Conservation (phyloP, 2,329 filamentous ascomycete species). For the Pezizomycotina sp. region DNA sequence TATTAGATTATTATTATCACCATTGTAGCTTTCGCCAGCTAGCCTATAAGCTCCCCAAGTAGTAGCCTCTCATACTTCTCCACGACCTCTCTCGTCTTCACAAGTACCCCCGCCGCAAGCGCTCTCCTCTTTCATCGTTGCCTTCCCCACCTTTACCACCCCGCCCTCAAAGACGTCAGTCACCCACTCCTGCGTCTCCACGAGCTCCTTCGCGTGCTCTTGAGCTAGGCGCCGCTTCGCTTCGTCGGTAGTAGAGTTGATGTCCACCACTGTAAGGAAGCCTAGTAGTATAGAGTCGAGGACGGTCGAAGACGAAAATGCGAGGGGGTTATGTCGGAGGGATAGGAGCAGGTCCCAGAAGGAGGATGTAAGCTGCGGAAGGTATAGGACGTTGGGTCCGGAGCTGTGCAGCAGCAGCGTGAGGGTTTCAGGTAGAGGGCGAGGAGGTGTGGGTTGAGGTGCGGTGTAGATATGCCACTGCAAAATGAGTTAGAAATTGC, state of each 20-base stretch:
- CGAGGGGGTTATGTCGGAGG: constrained; percentile 35
- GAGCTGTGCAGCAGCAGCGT: constrained; percentile 67
- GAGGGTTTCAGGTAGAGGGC: constrained; percentile 72
- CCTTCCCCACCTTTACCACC: constrained; percentile 15
- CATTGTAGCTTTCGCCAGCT: background rate
- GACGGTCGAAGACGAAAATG: constrained; percentile 45
- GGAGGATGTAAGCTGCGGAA: constrained; percentile 68
- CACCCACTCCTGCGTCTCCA: constrained; percentile 82
- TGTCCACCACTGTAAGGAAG: constrained; percentile 62
- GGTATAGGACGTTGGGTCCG: constrained; percentile 57
- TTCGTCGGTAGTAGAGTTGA: constrained; percentile 55
- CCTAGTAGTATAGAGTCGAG: constrained; percentile 62
- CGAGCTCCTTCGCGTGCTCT: constrained; percentile 55
- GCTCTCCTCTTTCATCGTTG: constrained; percentile 15
- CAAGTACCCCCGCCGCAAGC: constrained; percentile 56
- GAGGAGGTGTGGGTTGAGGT: constrained; percentile 60
- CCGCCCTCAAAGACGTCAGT: constrained; percentile 50
- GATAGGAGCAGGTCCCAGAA: constrained; percentile 68
- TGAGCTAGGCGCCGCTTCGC: constrained; percentile 46
- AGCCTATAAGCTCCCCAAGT: constrained; percentile 22
- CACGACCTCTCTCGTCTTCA: constrained; percentile 57
- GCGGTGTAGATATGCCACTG: constrained; percentile 30
- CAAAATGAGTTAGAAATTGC: background rate
- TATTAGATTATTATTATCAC: too few relatives aligned
- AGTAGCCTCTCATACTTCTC: constrained; percentile 23